Conservation (phyloP, 78 protist genomes). For the Cavenderia fasciculata region DNA sequence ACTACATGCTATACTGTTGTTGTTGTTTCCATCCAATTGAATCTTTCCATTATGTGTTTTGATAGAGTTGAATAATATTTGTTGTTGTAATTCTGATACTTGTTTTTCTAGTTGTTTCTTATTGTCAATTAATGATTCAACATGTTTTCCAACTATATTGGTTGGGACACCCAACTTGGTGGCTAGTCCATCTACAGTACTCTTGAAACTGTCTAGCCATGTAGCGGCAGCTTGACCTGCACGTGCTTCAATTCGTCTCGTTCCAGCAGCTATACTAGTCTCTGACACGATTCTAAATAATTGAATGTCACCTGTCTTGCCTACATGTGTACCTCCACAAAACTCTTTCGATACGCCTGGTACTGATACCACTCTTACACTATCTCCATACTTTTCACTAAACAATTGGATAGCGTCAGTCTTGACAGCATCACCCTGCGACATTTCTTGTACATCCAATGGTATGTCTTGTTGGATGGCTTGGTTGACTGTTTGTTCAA, state of each 20-base stretch:
- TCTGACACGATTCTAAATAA: constrained; percentile 36
- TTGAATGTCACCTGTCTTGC: background rate
- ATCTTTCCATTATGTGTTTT: background rate
- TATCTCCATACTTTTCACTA: constrained; percentile 51
- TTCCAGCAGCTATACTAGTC: constrained; percentile 69
- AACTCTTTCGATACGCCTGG: constrained; percentile 47
- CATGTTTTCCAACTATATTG: background rate
- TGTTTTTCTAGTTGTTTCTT: constrained; percentile 10
- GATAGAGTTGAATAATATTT: background rate
- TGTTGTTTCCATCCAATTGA: background rate
- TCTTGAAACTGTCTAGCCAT: background rate
- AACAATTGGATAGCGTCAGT: constrained; percentile 60
- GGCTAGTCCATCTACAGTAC: background rate
- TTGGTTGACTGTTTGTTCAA: constrained; percentile 45
- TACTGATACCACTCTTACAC: constrained; percentile 43
- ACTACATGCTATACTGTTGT: background rate
- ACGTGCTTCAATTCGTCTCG: constrained; percentile 71
- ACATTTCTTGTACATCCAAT: background rate
- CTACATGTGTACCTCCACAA: constrained; percentile 80
- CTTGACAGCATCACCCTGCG: constrained; percentile 28
- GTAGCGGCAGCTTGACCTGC: constrained; percentile 50
- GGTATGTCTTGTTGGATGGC: constrained; percentile 6
- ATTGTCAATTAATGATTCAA: background rate
- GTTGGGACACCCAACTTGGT: background rate
- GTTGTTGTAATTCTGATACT: background rate